Percentiles rank a stretch among this genome's conserved stretches.
Conservation (phyloP, 805 yeast genomes). For the Tetrapisispora fleetii region DNA sequence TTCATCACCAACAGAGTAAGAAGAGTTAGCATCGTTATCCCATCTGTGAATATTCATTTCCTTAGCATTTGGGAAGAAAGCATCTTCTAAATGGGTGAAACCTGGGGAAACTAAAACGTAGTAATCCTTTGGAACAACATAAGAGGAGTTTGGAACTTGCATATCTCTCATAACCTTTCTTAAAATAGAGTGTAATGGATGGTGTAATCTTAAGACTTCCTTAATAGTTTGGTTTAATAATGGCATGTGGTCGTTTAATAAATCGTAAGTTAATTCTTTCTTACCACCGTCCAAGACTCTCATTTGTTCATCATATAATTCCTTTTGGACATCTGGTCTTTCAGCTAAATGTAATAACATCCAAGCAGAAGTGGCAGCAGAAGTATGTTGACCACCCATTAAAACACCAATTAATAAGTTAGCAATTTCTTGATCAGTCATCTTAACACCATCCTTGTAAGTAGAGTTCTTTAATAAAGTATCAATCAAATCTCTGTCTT, state of each 20-base stretch:
- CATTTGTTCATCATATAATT: constrained; percentile 65
- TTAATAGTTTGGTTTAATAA: constrained; percentile 74
- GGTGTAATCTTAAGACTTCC: constrained; percentile 91
- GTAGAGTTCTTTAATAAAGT: constrained; percentile 71
- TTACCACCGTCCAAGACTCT: constrained; percentile 46
- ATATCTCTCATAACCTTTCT: constrained; percentile 77
- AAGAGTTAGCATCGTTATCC: constrained; percentile 38
- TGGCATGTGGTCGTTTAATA: constrained; percentile 63
- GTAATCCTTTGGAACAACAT: constrained; percentile 82
- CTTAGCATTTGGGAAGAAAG: constrained; percentile 68
- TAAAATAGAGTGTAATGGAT: constrained; percentile 93
- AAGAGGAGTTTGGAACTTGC: constrained; percentile 67
- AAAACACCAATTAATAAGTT: constrained; percentile 87
- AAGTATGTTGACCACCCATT: constrained; percentile 99
- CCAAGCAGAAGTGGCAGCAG: constrained; percentile 96
- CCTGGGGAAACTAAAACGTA: constrained; percentile 92
- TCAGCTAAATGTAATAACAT: constrained; percentile 83
- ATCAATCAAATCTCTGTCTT: constrained; percentile 83
- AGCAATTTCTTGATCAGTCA: constrained; percentile 94
- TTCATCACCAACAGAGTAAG: constrained; percentile 26
- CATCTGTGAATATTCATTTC: constrained; percentile 83
- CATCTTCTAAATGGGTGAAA: constrained; percentile 65
- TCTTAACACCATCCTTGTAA: constrained; percentile 85
- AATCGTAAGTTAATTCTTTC: constrained; percentile 67
- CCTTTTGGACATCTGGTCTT: constrained; percentile 75